A percentile compares a stretch with the other conserved stretches of the same genome.
Conservation (phyloP, 305 asterid species). For the Fraxinus ornus region DNA sequence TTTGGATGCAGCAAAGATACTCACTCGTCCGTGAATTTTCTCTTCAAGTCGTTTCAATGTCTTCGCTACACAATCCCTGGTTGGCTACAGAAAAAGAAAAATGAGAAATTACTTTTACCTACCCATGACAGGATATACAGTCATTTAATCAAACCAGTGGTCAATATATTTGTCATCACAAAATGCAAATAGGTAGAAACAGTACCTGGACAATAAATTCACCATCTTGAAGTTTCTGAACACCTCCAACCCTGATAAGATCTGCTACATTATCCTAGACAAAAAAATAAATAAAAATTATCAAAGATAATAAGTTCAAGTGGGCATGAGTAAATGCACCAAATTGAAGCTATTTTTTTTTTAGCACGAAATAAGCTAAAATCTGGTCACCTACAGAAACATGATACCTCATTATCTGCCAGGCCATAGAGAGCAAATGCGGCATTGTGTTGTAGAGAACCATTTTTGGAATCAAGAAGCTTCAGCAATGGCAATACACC, state of each 20-base stretch:
- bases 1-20: slow-evolving; percentile 28
- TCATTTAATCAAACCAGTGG: slow-evolving; percentile 9
- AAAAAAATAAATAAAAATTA: neutral
- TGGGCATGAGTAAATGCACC: neutral
- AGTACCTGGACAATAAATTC: slow-evolving; percentile 92
- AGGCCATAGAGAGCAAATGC: slow-evolving; percentile 99
- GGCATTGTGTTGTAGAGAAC: slow-evolving; percentile 95
- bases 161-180: neutral
- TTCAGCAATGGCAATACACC: slow-evolving; percentile 76
- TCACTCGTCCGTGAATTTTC: slow-evolving; percentile 95
- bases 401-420: slow-evolving; percentile 90
- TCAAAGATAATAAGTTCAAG: slow-evolving; percentile 8
- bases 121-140: slow-evolving; percentile 3
- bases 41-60: slow-evolving; percentile 95
- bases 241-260: slow-evolving; percentile 88
- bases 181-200: slow-evolving; percentile 6
- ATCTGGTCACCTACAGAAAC: slow-evolving; percentile 2
- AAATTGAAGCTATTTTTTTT: neutral
- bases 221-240: slow-evolving; percentile 96
- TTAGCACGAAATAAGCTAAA: neutral
- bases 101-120: slow-evolving; percentile 6
- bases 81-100: slow-evolving; percentile 65
- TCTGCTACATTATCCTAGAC: slow-evolving; percentile 93
- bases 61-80: slow-evolving; percentile 97
- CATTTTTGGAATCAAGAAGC: slow-evolving; percentile 96